Percentiles rank a stretch among this genome's conserved stretches.
phyloP scores from a whole-genome alignment of 179 eudicot species.

The Pouteria campechiana region DNA sequence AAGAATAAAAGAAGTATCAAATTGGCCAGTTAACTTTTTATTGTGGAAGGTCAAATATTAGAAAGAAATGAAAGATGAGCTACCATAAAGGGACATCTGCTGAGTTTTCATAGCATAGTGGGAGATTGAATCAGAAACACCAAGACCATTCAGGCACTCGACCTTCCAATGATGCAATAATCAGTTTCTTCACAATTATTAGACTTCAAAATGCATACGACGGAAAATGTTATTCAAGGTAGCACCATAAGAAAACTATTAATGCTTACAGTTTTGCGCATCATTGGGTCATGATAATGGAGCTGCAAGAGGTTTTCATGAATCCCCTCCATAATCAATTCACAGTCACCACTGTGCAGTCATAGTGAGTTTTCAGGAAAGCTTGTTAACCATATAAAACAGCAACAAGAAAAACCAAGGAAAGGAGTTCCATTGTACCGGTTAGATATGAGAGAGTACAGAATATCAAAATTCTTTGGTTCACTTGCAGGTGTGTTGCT shows the following conservation, averaged over 20 bases:
- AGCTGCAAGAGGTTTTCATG: slow-evolving; percentile 82
- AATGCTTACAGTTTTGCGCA: slow-evolving; percentile 78
- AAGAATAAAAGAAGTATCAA: not conserved
- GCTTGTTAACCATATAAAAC: slow-evolving; percentile 2
- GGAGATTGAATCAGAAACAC: slow-evolving; percentile 67
- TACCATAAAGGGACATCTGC: slow-evolving; percentile 81
- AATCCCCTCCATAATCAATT: slow-evolving; percentile 73
- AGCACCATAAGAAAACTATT: slow-evolving; percentile 7
- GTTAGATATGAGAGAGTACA: slow-evolving; percentile 61
- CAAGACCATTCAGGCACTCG: slow-evolving; percentile 66
- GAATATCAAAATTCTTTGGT: slow-evolving; percentile 38
- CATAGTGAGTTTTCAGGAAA: slow-evolving; percentile 5
- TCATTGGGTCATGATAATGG: slow-evolving; percentile 78
- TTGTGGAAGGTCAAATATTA: not conserved
- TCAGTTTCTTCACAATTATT: no score
- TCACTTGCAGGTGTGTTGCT: slow-evolving; percentile 11
- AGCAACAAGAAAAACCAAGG: not conserved
- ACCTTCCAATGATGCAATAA: slow-evolving; percentile 35
- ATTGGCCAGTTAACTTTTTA: slow-evolving; percentile 1
- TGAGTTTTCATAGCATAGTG: slow-evolving; percentile 71
- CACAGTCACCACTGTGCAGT: slow-evolving; percentile 73
- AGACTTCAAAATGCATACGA: not conserved
- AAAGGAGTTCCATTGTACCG: slow-evolving; percentile 39
- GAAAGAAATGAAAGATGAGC: not conserved
- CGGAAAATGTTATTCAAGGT: not conserved